These are phyloP conservation scores for Halophytophthora polymorphica DNA, from an alignment of 352 stramenopile genomes.

Conservation along the genomic window DNA sequence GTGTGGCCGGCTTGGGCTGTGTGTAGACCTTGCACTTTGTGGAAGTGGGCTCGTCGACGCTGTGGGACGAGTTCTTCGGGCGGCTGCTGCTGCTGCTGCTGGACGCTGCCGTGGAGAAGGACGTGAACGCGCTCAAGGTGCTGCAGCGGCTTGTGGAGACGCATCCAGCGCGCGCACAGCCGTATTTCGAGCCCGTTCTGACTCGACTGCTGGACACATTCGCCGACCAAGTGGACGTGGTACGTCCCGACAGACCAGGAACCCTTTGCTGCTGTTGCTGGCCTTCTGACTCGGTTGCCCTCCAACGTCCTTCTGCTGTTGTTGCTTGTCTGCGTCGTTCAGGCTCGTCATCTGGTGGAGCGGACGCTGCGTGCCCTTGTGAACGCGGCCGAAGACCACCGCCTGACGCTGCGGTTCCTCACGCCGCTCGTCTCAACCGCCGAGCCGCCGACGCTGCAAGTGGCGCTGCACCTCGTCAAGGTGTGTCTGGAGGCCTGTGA, in stretches of 20 bases:
- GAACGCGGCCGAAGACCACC: constrained; percentile 18
- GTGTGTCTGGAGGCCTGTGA: constrained; percentile 38
- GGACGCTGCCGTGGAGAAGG: constrained; percentile 41
- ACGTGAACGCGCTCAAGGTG: constrained; percentile 53
- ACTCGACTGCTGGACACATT: constrained; percentile 50
- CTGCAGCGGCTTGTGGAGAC: constrained; percentile 40
- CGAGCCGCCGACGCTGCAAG: constrained; percentile 45
- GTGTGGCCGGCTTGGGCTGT: constrained; percentile 4
- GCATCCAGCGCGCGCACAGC: constrained; percentile 37
- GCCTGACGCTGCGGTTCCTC: constrained; percentile 41
- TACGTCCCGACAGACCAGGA: constrained; percentile 12
- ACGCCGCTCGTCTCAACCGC: constrained; percentile 29
- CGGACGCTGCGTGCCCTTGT: constrained; percentile 42
- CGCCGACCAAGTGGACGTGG: constrained; percentile 36
- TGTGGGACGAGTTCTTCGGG: constrained; percentile 42
- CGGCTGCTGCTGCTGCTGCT: constrained; percentile 42
- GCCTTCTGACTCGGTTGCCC: neutral
- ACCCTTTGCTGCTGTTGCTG: neutral
- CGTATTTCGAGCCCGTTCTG: constrained; percentile 60
- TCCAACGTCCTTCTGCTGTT: constrained; percentile 1
- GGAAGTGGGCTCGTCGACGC: constrained; percentile 18
- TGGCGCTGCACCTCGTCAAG: constrained; percentile 49
- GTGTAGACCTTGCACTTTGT: constrained; percentile 33
- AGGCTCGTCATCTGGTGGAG: constrained; percentile 57
- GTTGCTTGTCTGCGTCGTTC: neutral